Evolutionary conservation across 2,329 filamentous ascomycete species (phyloP), one percentile per base, ranked within the genome.

Genomic region (Neophaeococcomyces aloes): DNA sequence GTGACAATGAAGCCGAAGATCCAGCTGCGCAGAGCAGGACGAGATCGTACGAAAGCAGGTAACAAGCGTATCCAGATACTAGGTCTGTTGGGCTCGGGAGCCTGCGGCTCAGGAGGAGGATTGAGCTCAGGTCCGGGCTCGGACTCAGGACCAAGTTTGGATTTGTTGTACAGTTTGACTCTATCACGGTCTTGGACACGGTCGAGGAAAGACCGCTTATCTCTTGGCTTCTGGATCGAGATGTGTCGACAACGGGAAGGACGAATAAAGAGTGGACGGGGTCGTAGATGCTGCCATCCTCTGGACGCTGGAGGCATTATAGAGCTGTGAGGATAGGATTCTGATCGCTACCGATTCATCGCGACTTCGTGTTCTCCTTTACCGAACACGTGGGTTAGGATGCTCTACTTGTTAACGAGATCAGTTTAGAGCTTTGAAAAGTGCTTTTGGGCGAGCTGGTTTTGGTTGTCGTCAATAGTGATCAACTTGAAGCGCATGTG

Each of bases 1-100:
- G 39, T 42, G 11, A 42, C 19, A 19, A 29, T 11, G 31, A 42
- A 42, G 25, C 30, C 13, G 21, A 35, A 25, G 39, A 42, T 35
- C 17, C 14, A 33, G 30, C 14, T 25, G 39, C 39, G 39, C 4
- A 42, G 23, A 14, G 21, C 33, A 19, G 39, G 39, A 8, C 30
- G 39, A 14, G 19, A 18, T 4, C 39, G 39, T 13, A 42, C 19
- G 19, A n/a, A 33, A 13, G 29, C 14, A 15, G 38, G 38, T 29
- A 41, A 32, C 8, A 32, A 14, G 10, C 29, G 29, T 29, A 13
- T 17, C 23, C 23, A 27, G 10, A 13, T n/a, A 21, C 23, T 18
- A 19, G 27, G 37, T n/a, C 14, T 14, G 13, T 29, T 30, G 37
- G 5, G 32, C 6, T 17, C 10, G 14, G 14, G 4, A 17, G 15